Conservation (phyloP, 768 basidiomycete species). For the Multifurca ochricompacta region DNA sequence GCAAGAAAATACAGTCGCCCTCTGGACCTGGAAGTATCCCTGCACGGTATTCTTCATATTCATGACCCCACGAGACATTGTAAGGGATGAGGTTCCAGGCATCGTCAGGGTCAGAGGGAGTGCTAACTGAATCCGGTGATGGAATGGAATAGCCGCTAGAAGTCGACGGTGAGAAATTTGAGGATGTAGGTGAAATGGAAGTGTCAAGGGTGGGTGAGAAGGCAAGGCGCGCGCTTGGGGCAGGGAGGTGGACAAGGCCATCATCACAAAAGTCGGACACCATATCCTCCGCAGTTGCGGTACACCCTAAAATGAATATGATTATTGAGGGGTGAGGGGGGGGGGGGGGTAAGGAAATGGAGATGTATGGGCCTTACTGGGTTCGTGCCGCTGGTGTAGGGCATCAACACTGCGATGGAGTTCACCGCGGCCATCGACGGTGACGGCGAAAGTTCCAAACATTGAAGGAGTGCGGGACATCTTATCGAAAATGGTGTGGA, state of each 20-base stretch:
- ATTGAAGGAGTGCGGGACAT: conserved; percentile 16
- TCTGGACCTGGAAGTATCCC: conserved; percentile 33
- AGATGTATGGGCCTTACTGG: neutral
- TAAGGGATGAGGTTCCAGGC: conserved; percentile 35
- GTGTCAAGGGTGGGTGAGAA: conserved; percentile 15
- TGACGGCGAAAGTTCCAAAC: conserved; percentile 14
- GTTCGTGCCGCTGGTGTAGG: conserved; percentile 1
- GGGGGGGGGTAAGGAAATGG: too few species aligned
- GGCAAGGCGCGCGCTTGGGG: conserved; percentile 10
- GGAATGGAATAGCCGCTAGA: conserved; percentile 17
- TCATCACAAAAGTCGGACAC: conserved; percentile 7
- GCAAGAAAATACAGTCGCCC: conserved; percentile 32
- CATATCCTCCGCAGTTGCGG: conserved; percentile 1
- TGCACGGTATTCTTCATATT: conserved; percentile 28
- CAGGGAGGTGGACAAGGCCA: conserved; percentile 5
- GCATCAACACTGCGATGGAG: conserved; percentile 4
- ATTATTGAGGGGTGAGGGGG: neutral
- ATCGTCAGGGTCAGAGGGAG: conserved; percentile 22
- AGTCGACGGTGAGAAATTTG: conserved; percentile 18
- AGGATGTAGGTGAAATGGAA: conserved; percentile 18
- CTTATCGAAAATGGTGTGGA: neutral
- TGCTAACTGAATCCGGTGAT: conserved; percentile 8
- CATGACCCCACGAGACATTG: conserved; percentile 33
- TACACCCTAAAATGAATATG: neutral
- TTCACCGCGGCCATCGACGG: conserved; percentile 5